phyloP scores from a whole-genome alignment of 1,284 basidiomycete species.

The Microbotryomycetes sp. region DNA sequence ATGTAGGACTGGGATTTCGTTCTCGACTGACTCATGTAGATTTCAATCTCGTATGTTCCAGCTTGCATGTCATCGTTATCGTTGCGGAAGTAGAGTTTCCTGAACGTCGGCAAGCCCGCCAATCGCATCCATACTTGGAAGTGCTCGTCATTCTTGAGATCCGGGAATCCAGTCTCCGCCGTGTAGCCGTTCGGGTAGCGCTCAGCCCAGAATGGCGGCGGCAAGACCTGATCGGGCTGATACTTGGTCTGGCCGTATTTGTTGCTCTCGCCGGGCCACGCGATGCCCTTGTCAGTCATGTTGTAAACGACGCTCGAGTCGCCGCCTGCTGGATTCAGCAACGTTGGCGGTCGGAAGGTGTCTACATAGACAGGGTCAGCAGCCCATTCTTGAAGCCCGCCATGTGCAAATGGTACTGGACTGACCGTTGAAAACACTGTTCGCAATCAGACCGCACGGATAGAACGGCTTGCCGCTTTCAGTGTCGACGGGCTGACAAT shows the following conservation, averaged over 20 bases:
- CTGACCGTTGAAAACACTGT: conserved; percentile 93
- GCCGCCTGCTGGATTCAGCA: conserved; percentile 51
- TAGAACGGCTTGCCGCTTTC: conserved; percentile 59
- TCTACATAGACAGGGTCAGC: conserved; percentile 49
- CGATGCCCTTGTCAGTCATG: conserved; percentile 75
- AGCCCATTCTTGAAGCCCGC: conserved; percentile 8
- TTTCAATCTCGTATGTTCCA: conserved; percentile 68
- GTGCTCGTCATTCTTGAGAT: conserved; percentile 75
- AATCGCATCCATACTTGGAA: conserved; percentile 99
- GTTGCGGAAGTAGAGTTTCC: conserved; percentile 91
- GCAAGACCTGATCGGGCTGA: conserved; percentile 57
- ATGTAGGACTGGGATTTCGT: background rate
- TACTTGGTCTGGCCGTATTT: conserved; percentile 57
- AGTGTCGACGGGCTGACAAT: conserved; percentile 81
- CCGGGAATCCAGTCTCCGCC: conserved; percentile 57
- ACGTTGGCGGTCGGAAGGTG: conserved; percentile 61
- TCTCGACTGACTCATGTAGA: conserved; percentile 66
- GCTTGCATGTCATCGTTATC: conserved; percentile 64
- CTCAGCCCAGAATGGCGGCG: conserved; percentile 83
- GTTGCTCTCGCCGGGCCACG: conserved; percentile 87
- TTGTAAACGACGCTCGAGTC: conserved; percentile 52
- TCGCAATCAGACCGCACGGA: conserved; percentile 95
- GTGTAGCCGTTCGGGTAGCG: conserved; percentile 72
- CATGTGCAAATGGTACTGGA: conserved; percentile 20
- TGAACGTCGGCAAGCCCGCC: conserved; percentile 91